Conservation (phyloP, 352 stramenopile species). For the Blastocystis sp. region DNA sequence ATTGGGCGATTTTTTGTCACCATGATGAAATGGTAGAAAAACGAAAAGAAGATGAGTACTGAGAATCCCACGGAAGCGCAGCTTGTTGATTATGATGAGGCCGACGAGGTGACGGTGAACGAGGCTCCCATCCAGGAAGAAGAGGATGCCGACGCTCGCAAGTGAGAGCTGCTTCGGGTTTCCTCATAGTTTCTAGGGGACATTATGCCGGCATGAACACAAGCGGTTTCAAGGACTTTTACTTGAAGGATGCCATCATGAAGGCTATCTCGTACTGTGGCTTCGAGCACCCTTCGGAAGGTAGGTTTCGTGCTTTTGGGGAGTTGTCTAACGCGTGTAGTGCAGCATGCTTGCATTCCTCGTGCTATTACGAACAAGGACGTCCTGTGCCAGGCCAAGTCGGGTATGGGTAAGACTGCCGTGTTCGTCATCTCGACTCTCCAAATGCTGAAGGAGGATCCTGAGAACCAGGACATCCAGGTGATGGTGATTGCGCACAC, state of each 20-base stretch:
- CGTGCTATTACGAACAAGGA: constrained; percentile 98
- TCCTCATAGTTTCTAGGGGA: constrained; percentile 69
- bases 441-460: constrained; percentile 81
- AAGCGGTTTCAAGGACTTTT: constrained; percentile 97
- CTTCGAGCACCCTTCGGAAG: constrained; percentile 98
- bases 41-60: constrained; percentile 39
- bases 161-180: not conserved
- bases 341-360: constrained; percentile 97
- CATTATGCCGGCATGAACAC: constrained; percentile 98
- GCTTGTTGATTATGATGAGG: constrained; percentile 56
- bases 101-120: constrained; percentile 3
- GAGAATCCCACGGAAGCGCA: constrained; percentile 42
- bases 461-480: constrained; percentile 78
- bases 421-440: constrained; percentile 98
- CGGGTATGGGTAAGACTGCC: constrained; percentile 99
- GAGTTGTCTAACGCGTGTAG: constrained; percentile 62
- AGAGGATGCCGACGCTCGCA: constrained; percentile 32
- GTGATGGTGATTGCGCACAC: constrained; percentile 97
- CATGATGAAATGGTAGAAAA: not conserved
- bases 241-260: constrained; percentile 95
- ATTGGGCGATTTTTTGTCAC: too few relatives aligned
- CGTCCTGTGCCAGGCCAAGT: constrained; percentile 99
- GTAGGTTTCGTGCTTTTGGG: constrained; percentile 62
- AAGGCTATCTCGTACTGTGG: constrained; percentile 95
- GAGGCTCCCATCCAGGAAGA: constrained; percentile 42